Percentiles rank a stretch among this genome's conserved stretches.
phyloP scores from a whole-genome alignment of 2,329 filamentous ascomycete species.

The Zymoseptoria pseudotritici region DNA sequence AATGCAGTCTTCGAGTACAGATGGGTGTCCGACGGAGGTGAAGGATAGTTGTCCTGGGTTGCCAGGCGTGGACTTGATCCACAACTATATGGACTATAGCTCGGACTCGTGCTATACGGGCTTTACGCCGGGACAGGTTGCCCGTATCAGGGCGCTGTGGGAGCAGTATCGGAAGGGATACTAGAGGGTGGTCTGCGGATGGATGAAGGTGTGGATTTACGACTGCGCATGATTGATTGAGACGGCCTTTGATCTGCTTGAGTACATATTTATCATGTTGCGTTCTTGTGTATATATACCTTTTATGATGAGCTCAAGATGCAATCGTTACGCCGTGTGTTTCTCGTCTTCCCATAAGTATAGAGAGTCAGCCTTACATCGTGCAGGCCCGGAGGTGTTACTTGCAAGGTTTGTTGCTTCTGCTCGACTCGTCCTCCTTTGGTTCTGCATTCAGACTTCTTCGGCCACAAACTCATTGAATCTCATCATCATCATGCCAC shows the following conservation, averaged over 20 bases:
- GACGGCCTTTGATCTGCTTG: background rate
- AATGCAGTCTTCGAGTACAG: constrained; percentile 39
- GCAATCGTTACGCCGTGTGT: background rate
- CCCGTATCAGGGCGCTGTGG: constrained; percentile 48
- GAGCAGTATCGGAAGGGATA: constrained; percentile 33
- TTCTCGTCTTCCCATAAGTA: background rate
- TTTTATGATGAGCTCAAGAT: background rate
- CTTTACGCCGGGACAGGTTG: constrained; percentile 45
- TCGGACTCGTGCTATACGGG: constrained; percentile 48
- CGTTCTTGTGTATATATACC: background rate
- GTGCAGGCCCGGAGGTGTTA: too few relatives aligned
- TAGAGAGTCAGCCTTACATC: background rate
- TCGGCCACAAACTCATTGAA: too few relatives aligned
- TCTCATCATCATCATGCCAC: too few relatives aligned
- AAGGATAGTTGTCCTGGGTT: constrained; percentile 47
- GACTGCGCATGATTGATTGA: background rate
- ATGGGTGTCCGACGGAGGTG: constrained; percentile 43
- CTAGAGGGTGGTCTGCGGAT: background rate
- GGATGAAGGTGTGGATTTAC: background rate
- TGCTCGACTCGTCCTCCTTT: background rate
- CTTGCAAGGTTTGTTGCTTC: background rate
- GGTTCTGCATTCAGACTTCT: too few relatives aligned
- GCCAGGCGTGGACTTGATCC: constrained; percentile 43
- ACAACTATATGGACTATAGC: constrained; percentile 56
- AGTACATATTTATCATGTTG: background rate